Evolutionary conservation across 1,284 basidiomycete species (phyloP), one percentile per base, ranked within the genome.

Genomic region (Sporisorium sorghi): DNA sequence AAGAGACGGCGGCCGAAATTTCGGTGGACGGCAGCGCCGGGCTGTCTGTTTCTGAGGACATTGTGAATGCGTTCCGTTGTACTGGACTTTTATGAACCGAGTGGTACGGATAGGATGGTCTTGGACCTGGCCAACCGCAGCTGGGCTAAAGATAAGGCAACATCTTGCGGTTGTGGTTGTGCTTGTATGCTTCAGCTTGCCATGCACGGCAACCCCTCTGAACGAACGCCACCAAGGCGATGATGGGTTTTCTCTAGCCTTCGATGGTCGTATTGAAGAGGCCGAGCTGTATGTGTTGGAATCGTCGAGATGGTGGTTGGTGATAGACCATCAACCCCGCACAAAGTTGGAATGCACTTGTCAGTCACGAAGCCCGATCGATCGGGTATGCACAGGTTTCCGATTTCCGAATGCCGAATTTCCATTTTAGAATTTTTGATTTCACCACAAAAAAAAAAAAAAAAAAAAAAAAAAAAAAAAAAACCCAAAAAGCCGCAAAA

Each of bases 21-120:
- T 73, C 71, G 2, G 64, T 68, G 3, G 71, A 53, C 5, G 65
- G 65, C 42, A 70, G 53, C 35, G 61, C 60, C 12, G 71, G 65
- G 37, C 56, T 62, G 32, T 56, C 61, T 1, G 46, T 58, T 10
- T 68, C 60, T 23, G 44, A 42, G 5, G 54, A 19, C 57, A 56
- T 70, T 21, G 26, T 58, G 48, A 33, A 21, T 26, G 3, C 10
- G 17, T 26, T 28, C 19, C 17, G 2, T 9, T 37, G 8, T 37
- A n/a, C n/a, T n/a, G n/a, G 23, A 15, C 4, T 9, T 14, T 30
- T 21, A 21, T n/a, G 28, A 17, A 47, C 12, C 19, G 30, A 48
- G 32, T 30, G 3, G 19, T 32, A 23, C 37, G 21, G 48, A 40
- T 7, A 21, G 40, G 40, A 17, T 19, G 40, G 17, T 11, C 28